Evolutionary conservation across 1,284 basidiomycete species (phyloP), one percentile per base, ranked within the genome.

Genomic region (Phylloboletellus chloephorus): DNA sequence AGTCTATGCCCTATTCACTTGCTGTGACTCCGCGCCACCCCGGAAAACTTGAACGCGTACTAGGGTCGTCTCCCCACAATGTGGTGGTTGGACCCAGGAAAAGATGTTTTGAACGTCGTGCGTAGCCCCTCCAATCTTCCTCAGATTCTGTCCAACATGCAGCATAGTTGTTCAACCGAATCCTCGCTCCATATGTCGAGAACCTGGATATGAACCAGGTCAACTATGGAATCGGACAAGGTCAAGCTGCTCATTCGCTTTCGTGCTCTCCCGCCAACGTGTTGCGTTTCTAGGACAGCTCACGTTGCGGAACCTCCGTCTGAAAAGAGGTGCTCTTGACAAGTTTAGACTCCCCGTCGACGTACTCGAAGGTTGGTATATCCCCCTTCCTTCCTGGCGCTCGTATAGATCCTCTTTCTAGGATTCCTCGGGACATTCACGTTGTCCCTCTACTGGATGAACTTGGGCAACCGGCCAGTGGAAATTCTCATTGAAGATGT

Each of bases 331-430:
- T 31, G 92, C 91, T 1, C 72, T 99, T 44, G 96, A 99, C 67
- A 94, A 97, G 63, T 96, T 98, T 61, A 79, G 91, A 43, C 72
- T 99, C 13, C 97, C 97, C 0, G 84, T 99, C 4, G 94, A 98
- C 68, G 93, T 99, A 21, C 72, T 92, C 15, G 92, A 98, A 72
- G 96, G 89, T 85, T 61, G 8, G 35, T 16, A 21, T 7, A 26
- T n/a, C n/a, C 17, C 26, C 2, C 3, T 11, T 26, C 0, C 13
- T 37, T 9, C 30, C 2, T 24, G 16, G 9, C 5, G 4, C 17
- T 19, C 8, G 11, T 28, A 31, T 9, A 46, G 2, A 17, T 17
- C 23, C 12, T 26, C n/a, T 33, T 11, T 46, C n/a, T 47, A 92
- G 89, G 93, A 29, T 84, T 95, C 65, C 78, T 98, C 37, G 96